phyloP scores from a whole-genome alignment of 2,329 filamentous ascomycete genomes.

The Teratosphaeria gauchensis region DNA sequence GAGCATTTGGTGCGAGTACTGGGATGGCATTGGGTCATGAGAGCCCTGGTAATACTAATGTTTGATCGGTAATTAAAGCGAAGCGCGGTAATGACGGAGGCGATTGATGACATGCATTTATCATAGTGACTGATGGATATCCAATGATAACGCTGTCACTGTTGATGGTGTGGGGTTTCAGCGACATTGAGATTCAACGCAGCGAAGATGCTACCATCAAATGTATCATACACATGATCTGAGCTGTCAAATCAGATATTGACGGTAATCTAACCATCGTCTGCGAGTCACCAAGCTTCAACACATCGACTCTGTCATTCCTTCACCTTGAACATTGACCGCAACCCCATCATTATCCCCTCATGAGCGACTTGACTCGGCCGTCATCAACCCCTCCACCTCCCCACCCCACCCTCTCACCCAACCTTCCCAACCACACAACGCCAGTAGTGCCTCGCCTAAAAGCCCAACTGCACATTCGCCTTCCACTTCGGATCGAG shows the following conservation, averaged over 20 bases:
- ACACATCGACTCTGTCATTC: not conserved
- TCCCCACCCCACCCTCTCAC: not conserved
- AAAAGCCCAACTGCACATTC: conserved; percentile 18
- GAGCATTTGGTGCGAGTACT: not conserved
- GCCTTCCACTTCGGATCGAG: conserved; percentile 22
- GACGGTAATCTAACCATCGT: not conserved
- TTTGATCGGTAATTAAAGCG: not conserved
- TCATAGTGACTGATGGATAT: not conserved
- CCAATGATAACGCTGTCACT: not conserved
- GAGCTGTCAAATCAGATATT: not conserved
- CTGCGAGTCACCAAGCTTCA: not conserved
- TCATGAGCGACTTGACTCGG: too few species aligned
- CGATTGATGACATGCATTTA: not conserved
- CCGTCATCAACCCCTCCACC: too few species aligned
- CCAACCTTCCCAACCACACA: not conserved
- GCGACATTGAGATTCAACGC: not conserved
- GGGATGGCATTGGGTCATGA: not conserved
- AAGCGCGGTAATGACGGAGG: not conserved
- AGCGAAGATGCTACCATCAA: not conserved
- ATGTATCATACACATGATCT: not conserved
- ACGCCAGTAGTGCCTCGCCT: conserved; percentile 3
- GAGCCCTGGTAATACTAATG: not conserved
- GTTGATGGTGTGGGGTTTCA: not conserved
- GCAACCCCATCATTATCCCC: not conserved
- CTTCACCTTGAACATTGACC: not conserved